A percentile compares a stretch with the other conserved stretches of the same genome.
Conservation (phyloP, 345 rosid species). For the Cardamine occulta region DNA sequence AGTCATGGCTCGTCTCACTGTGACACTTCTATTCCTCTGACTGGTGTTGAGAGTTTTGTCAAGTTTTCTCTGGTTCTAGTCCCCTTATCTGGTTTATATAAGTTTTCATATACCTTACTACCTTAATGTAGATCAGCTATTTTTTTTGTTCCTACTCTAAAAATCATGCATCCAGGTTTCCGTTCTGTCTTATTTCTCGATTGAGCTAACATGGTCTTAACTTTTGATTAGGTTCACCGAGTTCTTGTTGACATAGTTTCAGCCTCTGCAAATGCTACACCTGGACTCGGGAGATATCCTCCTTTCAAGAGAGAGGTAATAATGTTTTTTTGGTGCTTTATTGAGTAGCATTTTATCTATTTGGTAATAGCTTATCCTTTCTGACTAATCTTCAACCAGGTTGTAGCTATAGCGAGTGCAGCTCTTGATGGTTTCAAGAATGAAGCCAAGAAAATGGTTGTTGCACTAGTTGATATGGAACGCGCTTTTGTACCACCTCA, state of each 20-base stretch:
- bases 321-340: slow-evolving; percentile 3
- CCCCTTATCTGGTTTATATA: slow-evolving; percentile 3
- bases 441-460: slow-evolving; percentile 96
- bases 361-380: not conserved
- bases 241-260: slow-evolving; percentile 89
- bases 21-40: not conserved
- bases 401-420: slow-evolving; percentile 84
- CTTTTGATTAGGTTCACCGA: slow-evolving; percentile 74
- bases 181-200: not conserved
- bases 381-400: slow-evolving; percentile 50
- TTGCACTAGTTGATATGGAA: slow-evolving; percentile 99
- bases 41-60: slow-evolving; percentile 13
- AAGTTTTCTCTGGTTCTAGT: slow-evolving; percentile 20
- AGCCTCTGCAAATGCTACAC: slow-evolving; percentile 90
- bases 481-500: slow-evolving; percentile 99
- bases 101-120: not conserved
- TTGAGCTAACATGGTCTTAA: slow-evolving; percentile 25
- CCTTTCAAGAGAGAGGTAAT: slow-evolving; percentile 95
- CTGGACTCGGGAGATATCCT: slow-evolving; percentile 99
- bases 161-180: slow-evolving; percentile 8
- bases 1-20: slow-evolving; percentile 17
- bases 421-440: slow-evolving; percentile 92
- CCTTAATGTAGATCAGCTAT: not conserved
- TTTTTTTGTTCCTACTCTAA: not conserved
- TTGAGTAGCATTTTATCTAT: slow-evolving; percentile 7